These are phyloP conservation scores for Jackrogersella minutella DNA, from an alignment of 495 filamentous ascomycete species.

Conservation along the genomic window DNA sequence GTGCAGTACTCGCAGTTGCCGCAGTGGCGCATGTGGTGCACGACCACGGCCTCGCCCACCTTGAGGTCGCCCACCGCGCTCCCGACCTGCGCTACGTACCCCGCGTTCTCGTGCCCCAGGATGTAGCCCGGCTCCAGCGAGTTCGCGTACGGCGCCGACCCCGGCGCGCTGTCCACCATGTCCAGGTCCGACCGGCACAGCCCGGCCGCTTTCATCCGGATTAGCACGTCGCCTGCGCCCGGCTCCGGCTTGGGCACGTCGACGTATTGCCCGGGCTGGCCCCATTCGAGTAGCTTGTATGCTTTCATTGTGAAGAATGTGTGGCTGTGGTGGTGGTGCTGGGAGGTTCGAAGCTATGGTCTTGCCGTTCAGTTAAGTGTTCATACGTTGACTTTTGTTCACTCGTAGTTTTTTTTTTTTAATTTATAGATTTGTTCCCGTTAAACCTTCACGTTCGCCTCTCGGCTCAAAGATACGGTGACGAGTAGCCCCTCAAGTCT, in stretches of 20 bases:
- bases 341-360: neutral
- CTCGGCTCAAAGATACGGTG: neutral
- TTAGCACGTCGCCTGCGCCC: conserved; percentile 50
- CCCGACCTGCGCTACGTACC: conserved; percentile 54
- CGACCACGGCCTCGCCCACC: conserved; percentile 60
- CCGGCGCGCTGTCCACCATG: conserved; percentile 45
- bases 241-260: conserved; percentile 17
- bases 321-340: neutral
- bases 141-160: conserved; percentile 8
- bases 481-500: neutral
- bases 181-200: conserved; percentile 61
- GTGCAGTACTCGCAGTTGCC: conserved; percentile 50
- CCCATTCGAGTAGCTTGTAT: conserved; percentile 25
- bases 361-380: neutral
- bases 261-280: conserved; percentile 23
- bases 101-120: conserved; percentile 44
- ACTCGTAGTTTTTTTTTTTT: neutral
- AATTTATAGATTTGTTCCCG: neutral
- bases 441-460: neutral
- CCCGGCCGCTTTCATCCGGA: conserved; percentile 58
- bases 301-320: conserved; percentile 16
- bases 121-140: conserved; percentile 30
- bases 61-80: conserved; percentile 50
- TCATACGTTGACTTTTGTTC: neutral
- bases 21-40: conserved; percentile 35